Evolutionary conservation across 2,329 filamentous ascomycete genomes (phyloP).

Genomic region (Colletotrichum incanum): DNA sequence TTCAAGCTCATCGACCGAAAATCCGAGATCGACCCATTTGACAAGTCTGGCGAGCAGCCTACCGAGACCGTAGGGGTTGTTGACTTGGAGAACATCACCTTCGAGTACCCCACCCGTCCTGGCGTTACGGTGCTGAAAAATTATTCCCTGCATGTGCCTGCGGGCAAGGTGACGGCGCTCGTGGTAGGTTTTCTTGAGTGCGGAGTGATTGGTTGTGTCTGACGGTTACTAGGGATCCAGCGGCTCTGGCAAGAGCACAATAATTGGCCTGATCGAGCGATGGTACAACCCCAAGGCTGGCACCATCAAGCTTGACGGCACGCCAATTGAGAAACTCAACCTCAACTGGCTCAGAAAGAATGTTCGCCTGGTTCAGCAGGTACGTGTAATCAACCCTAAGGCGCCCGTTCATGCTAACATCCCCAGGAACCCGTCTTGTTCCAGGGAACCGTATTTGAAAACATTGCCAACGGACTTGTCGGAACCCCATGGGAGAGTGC

Average conservation of each 20-base stretch:
- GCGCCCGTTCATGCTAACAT: not conserved
- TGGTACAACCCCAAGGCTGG: conserved; percentile 57
- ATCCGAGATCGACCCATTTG: conserved; percentile 56
- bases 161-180: conserved; percentile 61
- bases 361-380: conserved; percentile 56
- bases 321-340: conserved; percentile 53
- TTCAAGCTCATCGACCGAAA: conserved; percentile 57
- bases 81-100: conserved; percentile 58
- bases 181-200: conserved; percentile 49
- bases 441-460: conserved; percentile 62
- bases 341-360: conserved; percentile 58
- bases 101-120: conserved; percentile 63
- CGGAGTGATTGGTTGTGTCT: not conserved
- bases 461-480: conserved; percentile 64
- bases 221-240: conserved; percentile 41
- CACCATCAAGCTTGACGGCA: conserved; percentile 55
- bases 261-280: conserved; percentile 57
- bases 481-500: conserved; percentile 48
- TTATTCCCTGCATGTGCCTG: conserved; percentile 60
- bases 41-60: conserved; percentile 51
- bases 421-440: conserved; percentile 57
- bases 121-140: conserved; percentile 58
- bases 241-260: conserved; percentile 59
- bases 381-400: conserved; percentile 8
- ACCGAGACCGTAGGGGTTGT: conserved; percentile 52